Evolutionary conservation across 768 basidiomycete genomes (phyloP), one percentile per base, ranked within the genome.

Genomic region (Boletus rex-veris): DNA sequence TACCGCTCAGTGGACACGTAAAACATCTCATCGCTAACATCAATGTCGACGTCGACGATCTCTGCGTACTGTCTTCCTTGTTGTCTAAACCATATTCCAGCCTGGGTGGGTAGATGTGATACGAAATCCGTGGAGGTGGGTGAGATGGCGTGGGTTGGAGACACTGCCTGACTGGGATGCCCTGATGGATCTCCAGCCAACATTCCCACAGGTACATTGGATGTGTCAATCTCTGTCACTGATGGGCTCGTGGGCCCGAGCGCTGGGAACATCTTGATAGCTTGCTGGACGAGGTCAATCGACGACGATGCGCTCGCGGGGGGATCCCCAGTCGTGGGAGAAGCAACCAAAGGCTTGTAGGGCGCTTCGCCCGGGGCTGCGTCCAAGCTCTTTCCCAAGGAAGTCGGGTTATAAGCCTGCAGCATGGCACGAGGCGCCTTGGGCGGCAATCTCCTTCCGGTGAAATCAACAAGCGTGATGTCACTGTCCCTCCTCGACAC

Each of bases 51-150:
- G 16, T 71, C 51, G 42, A 62, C 51, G 35, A 70, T 57, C 39
- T 65, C 56, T 47, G 67, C 56, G 5, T 55, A 37, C 7, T 19
- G 47, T 9, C 43, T 40, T 15, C 68, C 68, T 26, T 43, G 62
- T 21, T 60, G 59, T 43, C 43, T 61, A 36, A 67, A 67, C 68
- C 68, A 70, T 26, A 60, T 40, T 1, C 68, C 69, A 14, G 69
- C 59, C 38, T 55, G 33, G 10, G 58, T 55, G 12, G 54, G 63
- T 7, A 52, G 47, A 37, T 59, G 59, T 7, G 61, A 52, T 3
- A 64, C 53, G 37, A 55, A 49, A 39, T 61, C 51, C 2, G 52
- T 19, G 14, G 37, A 9, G 8, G 18, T 40, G 4, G 50, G 7
- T 7, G 48, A 15, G 12, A 45, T 10, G 37, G 46, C 14, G 16